These are phyloP conservation scores for Pythium scleroteichum DNA, from an alignment of 352 stramenopile species.

Conservation along the genomic window DNA sequence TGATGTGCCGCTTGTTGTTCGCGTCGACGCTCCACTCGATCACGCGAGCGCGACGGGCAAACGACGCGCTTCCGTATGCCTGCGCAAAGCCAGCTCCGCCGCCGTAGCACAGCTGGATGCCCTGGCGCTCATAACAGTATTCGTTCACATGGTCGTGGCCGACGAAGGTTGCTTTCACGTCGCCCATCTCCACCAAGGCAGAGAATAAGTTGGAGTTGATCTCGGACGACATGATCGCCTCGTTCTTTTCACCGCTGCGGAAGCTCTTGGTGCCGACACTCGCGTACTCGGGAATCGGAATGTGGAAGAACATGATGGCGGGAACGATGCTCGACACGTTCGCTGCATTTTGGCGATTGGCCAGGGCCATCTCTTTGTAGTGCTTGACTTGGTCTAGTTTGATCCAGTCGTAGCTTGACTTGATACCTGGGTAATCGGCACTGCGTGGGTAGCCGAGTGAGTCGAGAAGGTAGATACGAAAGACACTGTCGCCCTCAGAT, in stretches of 20 bases:
- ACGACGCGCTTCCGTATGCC: constrained; percentile 31
- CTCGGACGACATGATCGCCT: constrained; percentile 36
- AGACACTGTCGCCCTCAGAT: constrained; percentile 27
- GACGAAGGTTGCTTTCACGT: constrained; percentile 64
- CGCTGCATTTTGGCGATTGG: constrained; percentile 19
- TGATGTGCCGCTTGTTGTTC: constrained; percentile 21
- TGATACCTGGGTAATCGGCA: constrained; percentile 36
- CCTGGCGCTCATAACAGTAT: constrained; percentile 44
- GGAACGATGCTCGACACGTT: constrained; percentile 26
- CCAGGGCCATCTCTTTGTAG: constrained; percentile 34
- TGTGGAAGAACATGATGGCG: constrained; percentile 73
- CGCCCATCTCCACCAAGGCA: constrained; percentile 44
- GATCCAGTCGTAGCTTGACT: constrained; percentile 54
- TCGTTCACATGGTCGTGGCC: constrained; percentile 69
- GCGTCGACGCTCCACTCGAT: constrained; percentile 56
- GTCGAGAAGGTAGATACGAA: constrained; percentile 71
- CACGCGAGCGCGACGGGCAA: constrained; percentile 49
- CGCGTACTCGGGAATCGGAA: constrained; percentile 52
- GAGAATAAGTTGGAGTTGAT: constrained; percentile 49
- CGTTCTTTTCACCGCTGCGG: constrained; percentile 39
- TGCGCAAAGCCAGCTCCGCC: constrained; percentile 48
- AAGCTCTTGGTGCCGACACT: constrained; percentile 15
- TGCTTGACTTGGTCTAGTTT: constrained; percentile 52
- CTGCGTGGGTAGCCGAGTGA: constrained; percentile 34
- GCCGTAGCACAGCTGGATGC: constrained; percentile 60